These are phyloP conservation scores for Neopestalotiopsis rosae DNA, from an alignment of 2,329 filamentous ascomycete species.

Conservation along the genomic window DNA sequence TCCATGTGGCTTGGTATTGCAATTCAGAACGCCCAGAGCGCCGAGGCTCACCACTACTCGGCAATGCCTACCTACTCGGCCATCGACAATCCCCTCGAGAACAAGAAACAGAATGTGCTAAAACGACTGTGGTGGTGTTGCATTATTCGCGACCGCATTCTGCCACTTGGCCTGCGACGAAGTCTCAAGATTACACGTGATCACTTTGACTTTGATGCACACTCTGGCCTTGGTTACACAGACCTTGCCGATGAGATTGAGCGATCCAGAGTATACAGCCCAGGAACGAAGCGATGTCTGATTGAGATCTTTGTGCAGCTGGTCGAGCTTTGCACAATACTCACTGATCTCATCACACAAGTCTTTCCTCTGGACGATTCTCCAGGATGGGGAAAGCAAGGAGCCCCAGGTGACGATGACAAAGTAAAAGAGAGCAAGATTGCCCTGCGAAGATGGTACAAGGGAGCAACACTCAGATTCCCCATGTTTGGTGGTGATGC, in stretches of 20 bases:
- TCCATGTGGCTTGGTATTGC: slow-evolving; percentile 55
- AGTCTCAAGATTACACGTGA: slow-evolving; percentile 54
- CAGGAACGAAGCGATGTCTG: slow-evolving; percentile 49
- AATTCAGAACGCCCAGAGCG: slow-evolving; percentile 54
- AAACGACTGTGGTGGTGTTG: slow-evolving; percentile 63
- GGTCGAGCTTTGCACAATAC: slow-evolving; percentile 48
- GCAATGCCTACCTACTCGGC: slow-evolving; percentile 37
- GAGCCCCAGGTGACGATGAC: slow-evolving; percentile 36
- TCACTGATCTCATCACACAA: slow-evolving; percentile 52
- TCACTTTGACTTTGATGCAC: slow-evolving; percentile 49
- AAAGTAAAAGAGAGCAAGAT: slow-evolving; percentile 42
- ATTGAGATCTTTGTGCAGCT: slow-evolving; percentile 51
- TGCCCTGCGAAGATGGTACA: slow-evolving; percentile 46
- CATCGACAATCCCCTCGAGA: slow-evolving; percentile 36
- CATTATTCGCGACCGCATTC: slow-evolving; percentile 55
- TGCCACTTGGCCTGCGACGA: slow-evolving; percentile 55
- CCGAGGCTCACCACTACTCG: slow-evolving; percentile 49
- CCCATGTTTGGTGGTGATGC: slow-evolving; percentile 42
- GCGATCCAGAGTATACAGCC: slow-evolving; percentile 49
- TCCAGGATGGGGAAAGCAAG: slow-evolving; percentile 43
- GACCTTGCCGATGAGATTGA: slow-evolving; percentile 53
- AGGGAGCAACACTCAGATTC: slow-evolving; percentile 42
- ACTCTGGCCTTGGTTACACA: slow-evolving; percentile 41
- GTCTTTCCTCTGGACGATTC: slow-evolving; percentile 50
- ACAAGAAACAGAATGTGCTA: slow-evolving; percentile 45